Base-by-base conservation (phyloP, 345 rosid species). In the Camelina laxa region DNA sequence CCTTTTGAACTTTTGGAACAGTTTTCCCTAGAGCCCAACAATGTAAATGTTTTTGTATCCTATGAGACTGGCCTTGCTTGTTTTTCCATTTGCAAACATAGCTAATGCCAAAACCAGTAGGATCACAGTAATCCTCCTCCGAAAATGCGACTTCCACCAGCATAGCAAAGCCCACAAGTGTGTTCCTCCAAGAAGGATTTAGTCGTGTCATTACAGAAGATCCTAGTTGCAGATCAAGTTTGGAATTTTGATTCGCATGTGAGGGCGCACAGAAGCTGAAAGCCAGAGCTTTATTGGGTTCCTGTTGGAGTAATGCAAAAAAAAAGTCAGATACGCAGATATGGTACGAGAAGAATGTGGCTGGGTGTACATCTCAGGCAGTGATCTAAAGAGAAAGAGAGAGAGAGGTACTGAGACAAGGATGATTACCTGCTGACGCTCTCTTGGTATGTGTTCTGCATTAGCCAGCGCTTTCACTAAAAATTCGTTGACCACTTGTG, bases 261-360 rank as follows among this genome's bases (percentile, higher is more conserved):
- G 33, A 54, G 10, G 59, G 59, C 17, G 1, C 59, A 13, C 35
- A 54, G 35, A 54, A 54, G 59, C 59, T 54, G 59, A 54, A 54
- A 54, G 35, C 17, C 2, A 0, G 16, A 54, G 59, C 5, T 54
- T 24, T 1, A 0, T 54, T 24, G 4, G 1, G 59, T 22, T 24
- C 59, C 59, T 54, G 35, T 13, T 54, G 10, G 5, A 54, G 5
- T 2, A 19, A 20, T 20, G 0, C 55, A 54, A 12, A 3, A 54
- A 6, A 54, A 13, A 12, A 4, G 31, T 39, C 42, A 10, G 12
- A 38, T 38, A 38, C 13, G 20, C 3, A 51, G 57, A 21, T 51
- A 21, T 11, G 30, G 11, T 10, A 21, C 5, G 7, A 19, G 15
- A 10, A 0, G 8, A 7, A 6, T 4, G 1, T 2, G 35, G 59